Base-by-base conservation (phyloP, 148 eudicot species). In the Talinum fruticosum region DNA sequence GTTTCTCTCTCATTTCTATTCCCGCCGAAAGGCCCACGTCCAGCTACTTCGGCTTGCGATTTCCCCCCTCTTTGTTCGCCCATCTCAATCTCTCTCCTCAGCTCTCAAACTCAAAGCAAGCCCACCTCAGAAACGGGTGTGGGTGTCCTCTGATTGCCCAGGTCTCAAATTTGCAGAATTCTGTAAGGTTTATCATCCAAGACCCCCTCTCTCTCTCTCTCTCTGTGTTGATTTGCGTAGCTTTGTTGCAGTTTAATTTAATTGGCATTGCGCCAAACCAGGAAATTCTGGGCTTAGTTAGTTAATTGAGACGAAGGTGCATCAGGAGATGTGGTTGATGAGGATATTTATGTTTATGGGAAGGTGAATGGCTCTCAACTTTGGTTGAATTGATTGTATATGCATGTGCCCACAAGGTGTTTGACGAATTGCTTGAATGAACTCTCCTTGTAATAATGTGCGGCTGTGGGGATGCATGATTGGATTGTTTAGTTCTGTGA, bases 111-210 rank as follows among this genome's bases (percentile, higher is more conserved):
- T 51, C 62, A 47, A 71, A 64, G 83, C 89, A 28, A 79, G 57
- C 57, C 79, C 79, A 54, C 69, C 81, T 71, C 87, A 73, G 77
- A 85, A 80, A 64, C 72, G 77, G 76, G 79, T 79, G 21, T 87
- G 77, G 76, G 79, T 79, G 21, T 87, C 86, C 65, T 89, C 87
- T 19, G 91, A 87, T 23, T 89, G 87, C 37, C 90, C 91, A 24
- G 86, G 80, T 66, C 92, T 89, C 24, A 87, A 89, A 71, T 89
- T 89, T 69, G 88, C 89, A 5, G 54, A 51, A 5, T 79, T n/a
- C 92, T 44, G 90, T 90, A 81, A 72, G 32, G 23, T n/a, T n/a
- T n/a, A n/a, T n/a, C n/a, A n/a, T n/a, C n/a, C n/a, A n/a, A n/a
- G n/a, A n/a, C n/a, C n/a, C n/a, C n/a, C n/a, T n/a, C n/a, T n/a